Percentiles rank a stretch among this genome's conserved stretches.
Conservation (phyloP, 306 rosid species). For the Vigna unguiculata region DNA sequence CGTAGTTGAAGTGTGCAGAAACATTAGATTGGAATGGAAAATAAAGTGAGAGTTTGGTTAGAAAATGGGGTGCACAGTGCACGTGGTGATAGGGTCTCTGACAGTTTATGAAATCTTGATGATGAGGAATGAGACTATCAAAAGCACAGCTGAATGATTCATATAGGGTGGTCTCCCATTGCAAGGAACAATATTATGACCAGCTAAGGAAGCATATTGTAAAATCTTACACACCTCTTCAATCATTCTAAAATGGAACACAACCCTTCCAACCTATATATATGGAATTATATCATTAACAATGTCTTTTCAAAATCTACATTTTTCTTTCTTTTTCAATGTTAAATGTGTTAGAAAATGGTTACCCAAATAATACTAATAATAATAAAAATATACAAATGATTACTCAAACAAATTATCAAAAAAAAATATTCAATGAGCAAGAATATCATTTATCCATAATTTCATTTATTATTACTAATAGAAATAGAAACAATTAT, state of each 20-base stretch:
- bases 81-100: slow-evolving; percentile 38
- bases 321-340: too few species aligned
- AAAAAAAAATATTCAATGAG: too few species aligned
- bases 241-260: background rate
- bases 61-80: slow-evolving; percentile 36
- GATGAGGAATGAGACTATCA: slow-evolving; percentile 40
- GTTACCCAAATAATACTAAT: too few species aligned
- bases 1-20: background rate
- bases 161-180: slow-evolving; percentile 10
- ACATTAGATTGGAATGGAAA: slow-evolving; percentile 32
- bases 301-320: too few species aligned
- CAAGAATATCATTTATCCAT: too few species aligned
- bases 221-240: background rate
- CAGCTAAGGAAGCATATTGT: slow-evolving; percentile 30
- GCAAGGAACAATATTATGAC: background rate
- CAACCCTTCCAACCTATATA: too few species aligned
- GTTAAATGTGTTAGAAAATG: too few species aligned
- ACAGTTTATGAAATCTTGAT: slow-evolving; percentile 33
- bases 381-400: too few species aligned
- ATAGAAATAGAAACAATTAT: too few species aligned
- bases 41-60: background rate
- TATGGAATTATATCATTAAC: too few species aligned
- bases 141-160: background rate
- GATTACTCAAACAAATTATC: too few species aligned
- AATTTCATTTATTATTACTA: too few species aligned